Evolutionary conservation across 306 rosid genomes (phyloP).

Genomic region (Fagus sylvatica): DNA sequence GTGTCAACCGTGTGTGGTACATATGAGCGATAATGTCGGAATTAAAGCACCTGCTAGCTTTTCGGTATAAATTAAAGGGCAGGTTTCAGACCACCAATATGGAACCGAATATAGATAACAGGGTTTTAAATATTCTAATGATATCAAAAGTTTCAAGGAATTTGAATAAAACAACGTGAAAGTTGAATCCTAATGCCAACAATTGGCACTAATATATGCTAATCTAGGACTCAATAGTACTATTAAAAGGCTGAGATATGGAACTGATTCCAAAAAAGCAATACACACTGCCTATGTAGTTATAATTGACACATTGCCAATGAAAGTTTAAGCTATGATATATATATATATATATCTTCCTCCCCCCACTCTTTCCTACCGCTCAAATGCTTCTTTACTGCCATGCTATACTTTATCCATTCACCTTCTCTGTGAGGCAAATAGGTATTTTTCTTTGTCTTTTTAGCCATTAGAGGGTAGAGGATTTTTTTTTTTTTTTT

Average conservation of each 20-base stretch:
- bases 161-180: not conserved
- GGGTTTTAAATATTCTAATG: not conserved
- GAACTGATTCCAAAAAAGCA: too few relatives aligned
- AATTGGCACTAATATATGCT: too few relatives aligned
- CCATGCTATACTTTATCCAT: not conserved
- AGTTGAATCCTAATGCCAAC: too few relatives aligned
- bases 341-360: too few relatives aligned
- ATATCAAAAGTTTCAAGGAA: not conserved
- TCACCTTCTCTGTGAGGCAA: not conserved
- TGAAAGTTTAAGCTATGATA: not conserved
- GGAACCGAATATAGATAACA: not conserved
- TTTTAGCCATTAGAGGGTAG: not conserved
- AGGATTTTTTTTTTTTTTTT: not conserved
- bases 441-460: not conserved
- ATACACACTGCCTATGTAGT: too few relatives aligned
- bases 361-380: too few relatives aligned
- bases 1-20: too few relatives aligned
- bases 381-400: too few relatives aligned
- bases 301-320: too few relatives aligned
- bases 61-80: not conserved
- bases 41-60: not conserved
- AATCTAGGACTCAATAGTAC: too few relatives aligned
- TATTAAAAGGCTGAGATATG: too few relatives aligned
- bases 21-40: too few relatives aligned
- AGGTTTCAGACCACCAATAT: not conserved